A percentile compares a stretch with the other conserved stretches of the same genome.
phyloP scores from a whole-genome alignment of 805 yeast genomes.

The Wickerhamomyces bisporus region DNA sequence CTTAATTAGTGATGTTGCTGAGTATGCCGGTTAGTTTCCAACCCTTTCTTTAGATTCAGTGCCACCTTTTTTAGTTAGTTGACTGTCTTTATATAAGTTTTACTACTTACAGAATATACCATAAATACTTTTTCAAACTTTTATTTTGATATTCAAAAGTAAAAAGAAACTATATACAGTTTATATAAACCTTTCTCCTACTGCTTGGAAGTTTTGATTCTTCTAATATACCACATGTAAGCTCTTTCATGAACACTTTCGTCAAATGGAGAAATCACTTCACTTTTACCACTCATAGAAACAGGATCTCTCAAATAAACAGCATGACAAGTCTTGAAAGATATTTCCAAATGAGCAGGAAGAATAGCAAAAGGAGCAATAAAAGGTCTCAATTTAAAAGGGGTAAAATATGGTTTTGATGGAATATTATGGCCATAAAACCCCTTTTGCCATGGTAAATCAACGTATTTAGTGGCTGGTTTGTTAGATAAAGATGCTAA shows the following conservation, averaged over 20 bases:
- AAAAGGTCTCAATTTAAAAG: constrained; percentile 94
- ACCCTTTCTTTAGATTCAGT: too few species aligned
- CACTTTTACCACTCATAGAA: constrained; percentile 95
- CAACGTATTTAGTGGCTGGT: constrained; percentile 25
- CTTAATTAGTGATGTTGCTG: constrained; percentile 67
- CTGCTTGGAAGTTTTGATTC: constrained; percentile 38
- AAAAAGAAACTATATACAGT: constrained; percentile 13
- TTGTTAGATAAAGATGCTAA: background rate
- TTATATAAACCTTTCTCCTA: constrained; percentile 1
- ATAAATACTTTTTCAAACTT: too few species aligned
- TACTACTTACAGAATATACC: too few species aligned
- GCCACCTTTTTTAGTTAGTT: too few species aligned
- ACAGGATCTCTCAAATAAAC: constrained; percentile 96
- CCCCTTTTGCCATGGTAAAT: constrained; percentile 77
- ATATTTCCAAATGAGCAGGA: constrained; percentile 88
- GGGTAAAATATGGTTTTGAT: constrained; percentile 82
- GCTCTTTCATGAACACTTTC: constrained; percentile 85
- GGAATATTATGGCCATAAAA: constrained; percentile 79
- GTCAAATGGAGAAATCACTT: constrained; percentile 87
- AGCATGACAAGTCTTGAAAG: constrained; percentile 91
- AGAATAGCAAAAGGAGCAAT: constrained; percentile 87
- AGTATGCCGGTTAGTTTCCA: constrained; percentile 77
- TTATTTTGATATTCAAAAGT: too few species aligned
- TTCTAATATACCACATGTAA: constrained; percentile 86
- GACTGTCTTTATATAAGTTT: too few species aligned